Conservation (phyloP, 2,329 filamentous ascomycete genomes). For the Botrytis tulipae region DNA sequence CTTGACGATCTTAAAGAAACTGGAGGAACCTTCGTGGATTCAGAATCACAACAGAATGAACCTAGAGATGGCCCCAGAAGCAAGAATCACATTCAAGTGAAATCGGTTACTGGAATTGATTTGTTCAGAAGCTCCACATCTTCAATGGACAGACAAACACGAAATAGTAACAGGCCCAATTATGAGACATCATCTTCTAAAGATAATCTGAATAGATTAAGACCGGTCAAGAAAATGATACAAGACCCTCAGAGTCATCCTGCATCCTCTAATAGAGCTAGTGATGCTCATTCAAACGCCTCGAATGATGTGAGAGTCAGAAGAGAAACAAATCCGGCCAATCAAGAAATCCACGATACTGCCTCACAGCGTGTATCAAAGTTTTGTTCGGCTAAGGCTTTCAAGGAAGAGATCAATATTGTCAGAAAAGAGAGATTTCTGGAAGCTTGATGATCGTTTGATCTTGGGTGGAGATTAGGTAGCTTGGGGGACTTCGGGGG, state of each 20-base stretch:
- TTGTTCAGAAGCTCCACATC: constrained; percentile 24
- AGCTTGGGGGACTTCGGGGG: background rate
- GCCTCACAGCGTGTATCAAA: constrained; percentile 16
- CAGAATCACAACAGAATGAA: background rate
- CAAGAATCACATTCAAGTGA: background rate
- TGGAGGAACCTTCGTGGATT: constrained; percentile 14
- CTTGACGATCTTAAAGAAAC: constrained; percentile 30
- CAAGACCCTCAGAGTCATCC: too few species aligned
- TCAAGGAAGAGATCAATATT: background rate
- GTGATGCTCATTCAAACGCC: background rate
- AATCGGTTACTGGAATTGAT: constrained; percentile 26
- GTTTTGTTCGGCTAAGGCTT: constrained; percentile 16
- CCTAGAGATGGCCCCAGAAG: background rate
- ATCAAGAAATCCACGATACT: constrained; percentile 7
- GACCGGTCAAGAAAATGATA: background rate
- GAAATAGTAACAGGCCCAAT: background rate
- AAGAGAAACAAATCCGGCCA: constrained; percentile 4
- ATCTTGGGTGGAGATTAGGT: background rate
- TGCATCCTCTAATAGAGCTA: background rate
- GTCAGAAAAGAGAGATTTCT: constrained; percentile 1
- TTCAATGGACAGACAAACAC: background rate
- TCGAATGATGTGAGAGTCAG: background rate
- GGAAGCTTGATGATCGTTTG: background rate
- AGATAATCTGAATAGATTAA: background rate
- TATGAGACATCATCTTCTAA: background rate